Base-by-base conservation (phyloP, 2,329 filamentous ascomycete species). In the Penicillium sp. region DNA sequence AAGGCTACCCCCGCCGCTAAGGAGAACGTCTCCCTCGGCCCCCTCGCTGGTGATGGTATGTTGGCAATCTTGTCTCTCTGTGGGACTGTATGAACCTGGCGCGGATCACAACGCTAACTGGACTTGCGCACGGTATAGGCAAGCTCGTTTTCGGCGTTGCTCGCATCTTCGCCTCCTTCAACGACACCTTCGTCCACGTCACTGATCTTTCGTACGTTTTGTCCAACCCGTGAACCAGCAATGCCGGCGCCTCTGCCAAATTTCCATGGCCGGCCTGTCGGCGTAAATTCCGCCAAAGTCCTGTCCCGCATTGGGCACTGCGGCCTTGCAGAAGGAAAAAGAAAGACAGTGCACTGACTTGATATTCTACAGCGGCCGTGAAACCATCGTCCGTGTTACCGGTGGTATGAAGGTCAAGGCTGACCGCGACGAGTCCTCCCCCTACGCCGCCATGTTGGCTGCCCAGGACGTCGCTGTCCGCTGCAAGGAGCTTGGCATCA, bases 361-460 rank as follows among this genome's bases (percentile, higher is more conserved):
- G 74, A 81, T 38, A 40, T 52, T 47, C 24, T 8, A 74, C 80
- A 94, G 88, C 79, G 93, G 93, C 80, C 93, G 93, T 79, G 93
- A 98, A 87, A 98, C 94, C 79, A 96, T 98, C 81, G 88, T 84
- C 84, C 90, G 93, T 88, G 91, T 98, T 66, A 98, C 94, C 69
- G 93, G 94, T 81, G 94, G 94, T 73, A 98, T 98, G 93, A 98
- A 98, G 84, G 93, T 98, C 84, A 98, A 98, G 87, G 90, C 90
- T 77, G 90, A 98, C 73, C 91, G 93, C 83, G 93, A 98, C 80
- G 93, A 98, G 83, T 97, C 91, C 70, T 97, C 93, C 65, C 93
- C 93, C 69, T 98, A 98, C 83, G 93, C 93, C 70, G 93, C 93
- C 79, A 98, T 98, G 93, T 90, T 98, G 88, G 93, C 93, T 78